Base-by-base conservation (phyloP, 495 filamentous ascomycete species). In the Geopyxis carbonaria region DNA sequence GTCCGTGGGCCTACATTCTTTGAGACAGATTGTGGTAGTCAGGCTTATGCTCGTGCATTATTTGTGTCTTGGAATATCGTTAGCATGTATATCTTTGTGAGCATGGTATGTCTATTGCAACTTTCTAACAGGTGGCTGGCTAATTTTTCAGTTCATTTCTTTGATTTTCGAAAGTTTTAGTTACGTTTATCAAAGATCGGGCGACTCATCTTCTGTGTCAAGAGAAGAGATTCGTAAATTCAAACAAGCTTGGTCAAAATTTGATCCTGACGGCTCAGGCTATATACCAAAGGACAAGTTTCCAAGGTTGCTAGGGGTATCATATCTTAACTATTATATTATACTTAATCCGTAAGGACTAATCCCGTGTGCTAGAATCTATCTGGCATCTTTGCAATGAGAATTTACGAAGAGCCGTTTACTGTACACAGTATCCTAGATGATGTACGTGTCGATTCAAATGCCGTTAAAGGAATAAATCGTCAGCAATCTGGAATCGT, bases 31-130 rank as follows among this genome's bases (percentile, higher is more conserved):
- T 99, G 89, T 53, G 89, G 89, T 23, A 87, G 89, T 57, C 68
- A 69, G 18, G 68, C 72, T 30, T 95, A 89, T 80, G 85, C 89
- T 11, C 69, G 81, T 23, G 68, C 69, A 31, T 64, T 99, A 22
- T 95, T 99, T 64, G 82, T 94, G 42, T 69, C 79, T 8, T 99
- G 89, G 89, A 99, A 99, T 63, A 83, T 99, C 50, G 69, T 95
- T 56, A 94, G 87, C 77, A 95, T 99, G 89, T 99, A 95, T 61
- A 89, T 99, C 58, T 99, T 99, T 50, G 86, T 95, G 50, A 93
- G 80, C 55, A 66, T 99, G 60, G 52, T 56, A 48, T 5, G 51
- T 42, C 7, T 18, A 18, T 14, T 1, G 10, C 18, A 2, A 15
- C 14, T 22, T 13, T 22, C 25, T 18, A 3, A 31, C 38, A n/a